Conservation (phyloP, 1,284 basidiomycete genomes). For the Fomitiporia mediterranea region DNA sequence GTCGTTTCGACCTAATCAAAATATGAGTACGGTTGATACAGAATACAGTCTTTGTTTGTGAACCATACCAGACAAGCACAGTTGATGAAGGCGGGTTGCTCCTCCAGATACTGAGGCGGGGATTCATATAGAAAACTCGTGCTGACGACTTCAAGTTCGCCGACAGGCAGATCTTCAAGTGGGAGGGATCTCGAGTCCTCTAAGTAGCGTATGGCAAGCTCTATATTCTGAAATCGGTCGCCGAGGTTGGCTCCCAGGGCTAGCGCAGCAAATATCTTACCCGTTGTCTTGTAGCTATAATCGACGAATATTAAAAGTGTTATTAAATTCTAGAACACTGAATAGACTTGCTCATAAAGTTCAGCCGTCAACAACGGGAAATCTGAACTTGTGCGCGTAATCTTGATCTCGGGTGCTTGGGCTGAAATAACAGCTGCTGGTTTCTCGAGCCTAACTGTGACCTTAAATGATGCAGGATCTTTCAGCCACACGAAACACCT, state of each 20-base stretch:
- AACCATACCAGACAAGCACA: constrained; percentile 77
- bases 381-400: constrained; percentile 16
- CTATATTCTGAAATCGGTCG: constrained; percentile 82
- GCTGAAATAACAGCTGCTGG: constrained; percentile 16
- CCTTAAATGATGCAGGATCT: constrained; percentile 5
- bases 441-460: constrained; percentile 11
- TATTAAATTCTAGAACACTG: background rate
- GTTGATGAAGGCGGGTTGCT: constrained; percentile 90
- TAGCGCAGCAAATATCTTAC: constrained; percentile 46
- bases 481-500: constrained; percentile 11
- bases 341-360: background rate
- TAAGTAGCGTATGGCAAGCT: constrained; percentile 61
- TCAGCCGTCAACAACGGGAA: constrained; percentile 1
- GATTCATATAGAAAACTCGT: constrained; percentile 95
- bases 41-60: too few species aligned
- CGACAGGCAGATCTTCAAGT: constrained; percentile 29
- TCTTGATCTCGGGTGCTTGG: constrained; percentile 12
- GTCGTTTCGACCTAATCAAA: constrained; percentile 74
- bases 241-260: constrained; percentile 91
- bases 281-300: background rate
- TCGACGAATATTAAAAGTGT: background rate
- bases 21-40: too few species aligned
- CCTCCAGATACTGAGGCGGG: constrained; percentile 90
- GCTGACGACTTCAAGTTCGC: constrained; percentile 50
- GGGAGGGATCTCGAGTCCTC: constrained; percentile 30